Evolutionary conservation across 768 basidiomycete genomes (phyloP).

Genomic region (Russula griseocarnosa): DNA sequence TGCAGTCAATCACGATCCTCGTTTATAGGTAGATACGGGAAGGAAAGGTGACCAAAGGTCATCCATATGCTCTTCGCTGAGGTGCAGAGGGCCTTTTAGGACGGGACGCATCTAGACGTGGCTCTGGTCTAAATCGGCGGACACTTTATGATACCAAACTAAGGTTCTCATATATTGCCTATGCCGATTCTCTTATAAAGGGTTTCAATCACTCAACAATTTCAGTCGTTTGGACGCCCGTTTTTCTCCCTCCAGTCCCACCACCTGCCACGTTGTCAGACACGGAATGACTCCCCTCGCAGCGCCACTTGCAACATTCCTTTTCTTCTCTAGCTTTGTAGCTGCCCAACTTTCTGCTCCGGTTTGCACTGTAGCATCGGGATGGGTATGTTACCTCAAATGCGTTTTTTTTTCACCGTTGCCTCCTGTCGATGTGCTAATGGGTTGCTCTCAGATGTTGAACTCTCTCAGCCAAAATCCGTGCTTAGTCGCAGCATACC

Average conservation of each 20-base stretch:
- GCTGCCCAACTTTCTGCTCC: conserved; percentile 11
- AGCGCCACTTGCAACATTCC: not conserved
- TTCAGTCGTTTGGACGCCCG: not conserved
- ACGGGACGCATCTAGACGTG: not conserved
- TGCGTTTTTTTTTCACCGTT: not conserved
- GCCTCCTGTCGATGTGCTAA: not conserved
- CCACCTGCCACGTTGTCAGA: not conserved
- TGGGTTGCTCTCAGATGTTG: not conserved
- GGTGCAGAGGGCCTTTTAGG: not conserved
- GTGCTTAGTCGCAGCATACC: conserved; percentile 7
- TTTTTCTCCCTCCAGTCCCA: not conserved
- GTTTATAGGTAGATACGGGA: too few species aligned
- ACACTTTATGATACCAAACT: not conserved
- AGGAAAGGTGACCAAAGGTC: too few species aligned
- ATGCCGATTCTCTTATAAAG: too few species aligned
- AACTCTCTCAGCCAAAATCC: conserved; percentile 16
- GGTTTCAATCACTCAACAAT: not conserved
- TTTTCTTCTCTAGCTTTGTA: not conserved
- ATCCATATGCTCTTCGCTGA: too few species aligned
- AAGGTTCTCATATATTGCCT: not conserved
- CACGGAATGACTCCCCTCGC: not conserved
- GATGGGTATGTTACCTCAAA: conserved; percentile 18
- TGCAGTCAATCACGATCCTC: too few species aligned
- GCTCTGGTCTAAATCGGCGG: not conserved
- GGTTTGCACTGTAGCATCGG: not conserved